Conservation (phyloP, 768 basidiomycete genomes). For the Agrocybe chaxingu region DNA sequence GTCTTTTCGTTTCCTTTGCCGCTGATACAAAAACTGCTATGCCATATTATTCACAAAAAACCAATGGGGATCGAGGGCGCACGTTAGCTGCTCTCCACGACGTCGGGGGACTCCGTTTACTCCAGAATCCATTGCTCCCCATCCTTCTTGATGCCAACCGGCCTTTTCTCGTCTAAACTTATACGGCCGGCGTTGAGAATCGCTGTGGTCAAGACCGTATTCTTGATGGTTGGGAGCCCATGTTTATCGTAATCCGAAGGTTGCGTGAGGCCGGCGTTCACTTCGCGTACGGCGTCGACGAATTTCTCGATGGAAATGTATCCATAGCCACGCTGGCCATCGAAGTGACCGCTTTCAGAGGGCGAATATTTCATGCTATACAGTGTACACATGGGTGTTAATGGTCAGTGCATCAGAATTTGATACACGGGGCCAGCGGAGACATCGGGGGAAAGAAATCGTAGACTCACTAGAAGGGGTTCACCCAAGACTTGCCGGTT, state of each 20-base stretch:
- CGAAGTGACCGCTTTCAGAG: slow-evolving; percentile 88
- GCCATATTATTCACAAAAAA: too few relatives aligned
- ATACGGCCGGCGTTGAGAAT: slow-evolving; percentile 90
- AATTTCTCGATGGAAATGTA: slow-evolving; percentile 92
- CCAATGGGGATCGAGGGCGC: too few relatives aligned
- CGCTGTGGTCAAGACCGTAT: slow-evolving; percentile 83
- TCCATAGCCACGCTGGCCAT: slow-evolving; percentile 92
- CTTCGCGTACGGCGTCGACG: slow-evolving; percentile 75
- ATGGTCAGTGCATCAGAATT: slow-evolving; percentile 6
- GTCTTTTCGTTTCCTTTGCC: too few relatives aligned
- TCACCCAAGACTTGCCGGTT: slow-evolving; percentile 80
- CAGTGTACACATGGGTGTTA: neutral
- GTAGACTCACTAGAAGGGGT: slow-evolving; percentile 81
- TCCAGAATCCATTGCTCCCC: slow-evolving; percentile 67
- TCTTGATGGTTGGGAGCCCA: slow-evolving; percentile 84
- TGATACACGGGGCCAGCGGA: slow-evolving; percentile 1
- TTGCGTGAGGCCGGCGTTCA: slow-evolving; percentile 67
- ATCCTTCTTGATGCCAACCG: slow-evolving; percentile 72
- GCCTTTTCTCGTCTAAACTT: slow-evolving; percentile 85
- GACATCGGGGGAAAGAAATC: slow-evolving; percentile 7
- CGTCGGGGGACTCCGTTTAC: slow-evolving; percentile 28
- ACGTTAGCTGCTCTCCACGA: too few relatives aligned
- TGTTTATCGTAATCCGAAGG: slow-evolving; percentile 74
- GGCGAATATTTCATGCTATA: slow-evolving; percentile 91
- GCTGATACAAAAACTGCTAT: too few relatives aligned